Conservation (phyloP, 1,139 yeast genomes). For the Debaryomyces sp. region DNA sequence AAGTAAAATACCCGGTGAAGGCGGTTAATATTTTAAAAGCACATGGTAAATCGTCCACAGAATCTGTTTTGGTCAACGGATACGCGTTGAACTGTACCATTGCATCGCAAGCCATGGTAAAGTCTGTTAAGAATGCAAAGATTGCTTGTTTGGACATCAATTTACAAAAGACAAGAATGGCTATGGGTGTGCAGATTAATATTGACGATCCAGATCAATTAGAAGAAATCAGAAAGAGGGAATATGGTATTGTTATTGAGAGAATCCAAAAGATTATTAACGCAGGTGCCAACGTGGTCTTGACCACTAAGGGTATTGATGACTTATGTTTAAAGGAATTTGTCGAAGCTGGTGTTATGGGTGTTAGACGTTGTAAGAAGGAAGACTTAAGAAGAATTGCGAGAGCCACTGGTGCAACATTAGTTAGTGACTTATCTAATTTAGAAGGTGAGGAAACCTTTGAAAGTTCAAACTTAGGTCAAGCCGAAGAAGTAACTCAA, state of each 20-base stretch:
- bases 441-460: slow-evolving; percentile 98
- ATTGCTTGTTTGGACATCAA: slow-evolving; percentile 95
- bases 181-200: slow-evolving; percentile 96
- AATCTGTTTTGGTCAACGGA: slow-evolving; percentile 86
- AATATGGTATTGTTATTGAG: slow-evolving; percentile 87
- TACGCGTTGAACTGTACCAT: slow-evolving; percentile 97
- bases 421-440: slow-evolving; percentile 84
- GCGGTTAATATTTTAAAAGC: slow-evolving; percentile 97
- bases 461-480: slow-evolving; percentile 83
- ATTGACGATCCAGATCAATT: slow-evolving; percentile 97
- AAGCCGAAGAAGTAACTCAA: slow-evolving; percentile 91
- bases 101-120: slow-evolving; percentile 96
- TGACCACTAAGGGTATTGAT: slow-evolving; percentile 98
- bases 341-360: slow-evolving; percentile 96
- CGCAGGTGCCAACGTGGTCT: slow-evolving; percentile 95
- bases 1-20: slow-evolving; percentile 91
- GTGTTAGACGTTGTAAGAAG: slow-evolving; percentile 95
- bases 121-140: slow-evolving; percentile 69
- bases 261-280: slow-evolving; percentile 83
- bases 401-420: slow-evolving; percentile 95
- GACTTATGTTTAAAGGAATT: slow-evolving; percentile 94
- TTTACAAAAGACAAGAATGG: slow-evolving; percentile 95
- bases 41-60: slow-evolving; percentile 90
- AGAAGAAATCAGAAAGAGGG: slow-evolving; percentile 94
- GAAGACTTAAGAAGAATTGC: slow-evolving; percentile 97